Conservation (phyloP, 306 rosid species). For the Luffa acutangula region DNA sequence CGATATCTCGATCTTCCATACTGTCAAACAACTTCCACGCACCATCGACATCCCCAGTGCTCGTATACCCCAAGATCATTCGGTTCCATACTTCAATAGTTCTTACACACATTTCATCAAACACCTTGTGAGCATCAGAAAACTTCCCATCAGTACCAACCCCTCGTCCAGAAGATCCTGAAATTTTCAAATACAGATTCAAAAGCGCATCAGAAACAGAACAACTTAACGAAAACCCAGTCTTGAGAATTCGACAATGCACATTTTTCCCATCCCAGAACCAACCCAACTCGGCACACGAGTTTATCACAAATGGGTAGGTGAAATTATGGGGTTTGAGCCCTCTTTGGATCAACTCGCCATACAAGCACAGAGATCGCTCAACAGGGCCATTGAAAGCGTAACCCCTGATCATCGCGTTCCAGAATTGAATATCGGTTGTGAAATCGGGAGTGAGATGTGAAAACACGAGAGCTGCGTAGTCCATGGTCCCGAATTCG, state of each 20-base stretch:
- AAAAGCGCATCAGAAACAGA: constrained; percentile 18
- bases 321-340: constrained; percentile 27
- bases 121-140: constrained; percentile 14
- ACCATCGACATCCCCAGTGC: constrained; percentile 8
- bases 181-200: constrained; percentile 3
- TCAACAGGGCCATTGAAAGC: constrained; percentile 6
- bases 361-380: constrained; percentile 11
- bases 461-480: constrained; percentile 8
- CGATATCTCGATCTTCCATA: constrained; percentile 15
- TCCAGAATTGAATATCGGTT: constrained; percentile 12
- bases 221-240: constrained; percentile 7
- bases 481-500: constrained; percentile 20
- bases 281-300: constrained; percentile 23
- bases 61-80: constrained; percentile 2
- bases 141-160: neutral
- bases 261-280: constrained; percentile 12
- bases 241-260: constrained; percentile 13
- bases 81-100: constrained; percentile 10
- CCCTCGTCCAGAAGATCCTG: neutral
- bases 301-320: constrained; percentile 18
- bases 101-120: constrained; percentile 11
- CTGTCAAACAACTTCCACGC: constrained; percentile 16
- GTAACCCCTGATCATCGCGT: constrained; percentile 23
- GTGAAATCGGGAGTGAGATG: neutral
- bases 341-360: constrained; percentile 17